Conservation (phyloP, 2,329 filamentous ascomycete genomes). For the Paecilomyces formosus region DNA sequence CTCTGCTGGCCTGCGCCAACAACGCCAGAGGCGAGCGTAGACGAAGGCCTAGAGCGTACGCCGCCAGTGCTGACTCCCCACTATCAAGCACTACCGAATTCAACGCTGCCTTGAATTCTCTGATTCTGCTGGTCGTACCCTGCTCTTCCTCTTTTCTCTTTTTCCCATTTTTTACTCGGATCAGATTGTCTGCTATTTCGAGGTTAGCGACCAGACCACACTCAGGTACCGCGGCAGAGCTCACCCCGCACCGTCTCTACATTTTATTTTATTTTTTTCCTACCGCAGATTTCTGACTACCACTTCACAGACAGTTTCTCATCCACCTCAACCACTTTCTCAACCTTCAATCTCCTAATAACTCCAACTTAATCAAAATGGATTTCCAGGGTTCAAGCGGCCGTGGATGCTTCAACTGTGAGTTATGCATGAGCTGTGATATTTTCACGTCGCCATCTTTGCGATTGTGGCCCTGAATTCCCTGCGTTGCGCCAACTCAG, state of each 20-base stretch:
- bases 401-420: slow-evolving; percentile 55
- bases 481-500: background rate
- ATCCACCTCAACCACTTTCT: slow-evolving; percentile 4
- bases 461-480: background rate
- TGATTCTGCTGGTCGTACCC: background rate
- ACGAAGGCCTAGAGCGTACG: background rate
- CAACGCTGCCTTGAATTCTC: background rate
- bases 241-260: slow-evolving; percentile 4
- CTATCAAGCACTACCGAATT: background rate
- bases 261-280: background rate
- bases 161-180: slow-evolving; percentile 1
- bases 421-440: slow-evolving; percentile 23
- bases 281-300: background rate
- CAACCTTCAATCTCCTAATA: slow-evolving; percentile 3
- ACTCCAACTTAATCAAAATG: slow-evolving; percentile 29
- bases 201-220: background rate
- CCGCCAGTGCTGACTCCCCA: background rate
- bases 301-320: background rate
- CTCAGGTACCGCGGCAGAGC: background rate
- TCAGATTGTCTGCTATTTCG: background rate
- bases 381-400: slow-evolving; percentile 39
- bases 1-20: background rate
- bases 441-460: background rate
- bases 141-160: background rate
- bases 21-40: background rate